A percentile compares a stretch with the other conserved stretches of the same genome.
Conservation (phyloP, 192 early-diverging fungal genomes). For the Rhizophagus prolifer region DNA sequence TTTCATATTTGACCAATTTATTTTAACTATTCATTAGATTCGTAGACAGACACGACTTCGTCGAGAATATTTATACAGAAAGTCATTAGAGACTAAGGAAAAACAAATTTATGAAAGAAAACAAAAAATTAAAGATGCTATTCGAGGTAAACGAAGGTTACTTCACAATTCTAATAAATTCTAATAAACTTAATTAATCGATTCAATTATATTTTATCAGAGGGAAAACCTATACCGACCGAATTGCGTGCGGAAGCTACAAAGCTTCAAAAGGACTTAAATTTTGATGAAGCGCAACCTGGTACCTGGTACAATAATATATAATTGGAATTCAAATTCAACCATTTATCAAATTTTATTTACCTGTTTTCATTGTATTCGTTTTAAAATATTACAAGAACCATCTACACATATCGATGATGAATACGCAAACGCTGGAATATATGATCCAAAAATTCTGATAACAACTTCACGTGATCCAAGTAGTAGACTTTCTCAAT, state of each 20-base stretch:
- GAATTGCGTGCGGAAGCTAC: constrained; percentile 81
- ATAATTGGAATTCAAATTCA: not conserved
- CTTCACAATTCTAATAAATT: not conserved
- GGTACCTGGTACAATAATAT: constrained; percentile 40
- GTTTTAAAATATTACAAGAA: constrained; percentile 31
- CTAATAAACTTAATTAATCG: not conserved
- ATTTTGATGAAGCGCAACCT: constrained; percentile 85
- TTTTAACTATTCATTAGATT: constrained; percentile 46
- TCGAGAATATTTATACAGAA: constrained; percentile 95
- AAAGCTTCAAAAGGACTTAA: constrained; percentile 72
- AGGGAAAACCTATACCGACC: constrained; percentile 85
- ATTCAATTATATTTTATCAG: constrained; percentile 38
- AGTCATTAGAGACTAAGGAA: constrained; percentile 93
- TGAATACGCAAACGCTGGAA: constrained; percentile 93
- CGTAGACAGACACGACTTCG: constrained; percentile 85
- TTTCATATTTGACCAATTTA: not conserved
- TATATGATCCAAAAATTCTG: constrained; percentile 92
- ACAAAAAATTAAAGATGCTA: constrained; percentile 89
- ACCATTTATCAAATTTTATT: no score
- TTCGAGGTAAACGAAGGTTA: constrained; percentile 57
- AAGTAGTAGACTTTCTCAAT: constrained; percentile 87
- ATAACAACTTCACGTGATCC: constrained; percentile 97
- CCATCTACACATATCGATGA: constrained; percentile 89
- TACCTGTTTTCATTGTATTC: no score
- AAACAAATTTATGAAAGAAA: constrained; percentile 89